These are phyloP conservation scores for Setaria italica DNA, from an alignment of 202 grass and related monocot species.

Conservation along the genomic window DNA sequence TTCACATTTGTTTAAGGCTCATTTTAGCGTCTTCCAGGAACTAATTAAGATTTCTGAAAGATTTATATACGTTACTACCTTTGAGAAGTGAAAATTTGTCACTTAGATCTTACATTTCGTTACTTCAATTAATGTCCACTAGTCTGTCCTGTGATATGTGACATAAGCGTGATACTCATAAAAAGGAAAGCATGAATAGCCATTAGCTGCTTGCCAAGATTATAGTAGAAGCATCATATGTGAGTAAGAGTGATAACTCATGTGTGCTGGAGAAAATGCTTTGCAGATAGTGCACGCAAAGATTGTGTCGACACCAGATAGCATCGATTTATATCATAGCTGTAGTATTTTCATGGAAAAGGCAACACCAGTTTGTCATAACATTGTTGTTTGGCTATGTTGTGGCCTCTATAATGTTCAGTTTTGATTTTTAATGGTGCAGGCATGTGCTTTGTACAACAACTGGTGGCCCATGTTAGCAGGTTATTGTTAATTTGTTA, in stretches of 20 bases:
- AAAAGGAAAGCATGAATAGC: neutral
- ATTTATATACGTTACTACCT: neutral
- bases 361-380: neutral
- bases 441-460: slow-evolving; percentile 98
- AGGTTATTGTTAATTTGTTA: slow-evolving; percentile 59
- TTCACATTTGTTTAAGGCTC: slow-evolving; percentile 6
- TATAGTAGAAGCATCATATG: slow-evolving; percentile 18
- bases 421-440: slow-evolving; percentile 32
- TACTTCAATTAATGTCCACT: neutral
- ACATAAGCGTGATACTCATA: neutral
- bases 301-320: neutral
- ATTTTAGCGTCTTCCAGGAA: neutral
- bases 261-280: neutral
- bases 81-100: slow-evolving; percentile 6
- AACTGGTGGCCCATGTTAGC: slow-evolving; percentile 99
- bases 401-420: neutral
- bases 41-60: neutral
- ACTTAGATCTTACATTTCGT: neutral
- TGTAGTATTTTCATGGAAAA: neutral
- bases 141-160: neutral
- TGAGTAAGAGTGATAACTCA: neutral
- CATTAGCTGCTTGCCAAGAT: neutral
- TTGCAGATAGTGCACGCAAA: neutral
- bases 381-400: neutral
- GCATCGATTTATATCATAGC: neutral